phyloP scores from a whole-genome alignment of 345 rosid genomes.

The Jatropha curcas region DNA sequence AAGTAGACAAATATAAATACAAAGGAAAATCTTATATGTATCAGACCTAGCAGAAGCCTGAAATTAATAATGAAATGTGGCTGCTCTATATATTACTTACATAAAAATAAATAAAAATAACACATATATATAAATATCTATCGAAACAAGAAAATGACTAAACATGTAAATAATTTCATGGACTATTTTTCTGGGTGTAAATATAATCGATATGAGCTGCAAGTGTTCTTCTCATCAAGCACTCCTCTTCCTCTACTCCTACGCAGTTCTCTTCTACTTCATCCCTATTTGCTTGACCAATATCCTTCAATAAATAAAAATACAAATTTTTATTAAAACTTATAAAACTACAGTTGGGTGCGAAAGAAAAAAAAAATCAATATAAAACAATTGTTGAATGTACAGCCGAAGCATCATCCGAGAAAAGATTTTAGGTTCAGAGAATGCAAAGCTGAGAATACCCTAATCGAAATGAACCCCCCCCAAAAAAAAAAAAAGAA shows the following conservation, averaged over 20 bases:
- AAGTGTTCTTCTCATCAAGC: constrained; percentile 26
- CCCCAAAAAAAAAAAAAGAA: no score
- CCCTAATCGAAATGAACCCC: no score
- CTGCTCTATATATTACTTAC: neutral
- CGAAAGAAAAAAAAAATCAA: neutral
- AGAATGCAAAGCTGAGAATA: no score
- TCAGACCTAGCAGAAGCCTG: neutral
- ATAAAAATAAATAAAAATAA: neutral
- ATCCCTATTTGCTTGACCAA: neutral
- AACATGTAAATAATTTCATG: neutral
- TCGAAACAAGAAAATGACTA: neutral
- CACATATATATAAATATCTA: neutral
- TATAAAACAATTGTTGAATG: no score
- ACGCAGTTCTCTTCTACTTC: constrained; percentile 6
- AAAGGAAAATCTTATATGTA: no score
- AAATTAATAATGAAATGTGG: neutral
- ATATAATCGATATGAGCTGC: constrained; percentile 23
- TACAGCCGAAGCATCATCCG: no score
- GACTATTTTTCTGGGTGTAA: constrained; percentile 19
- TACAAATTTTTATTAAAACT: neutral
- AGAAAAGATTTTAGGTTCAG: no score
- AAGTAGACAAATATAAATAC: no score
- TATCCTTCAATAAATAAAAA: neutral
- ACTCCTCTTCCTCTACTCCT: constrained; percentile 20
- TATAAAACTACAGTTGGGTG: neutral